Base-by-base conservation (phyloP, 140 eudicot species). In the Senecio squalidus region DNA sequence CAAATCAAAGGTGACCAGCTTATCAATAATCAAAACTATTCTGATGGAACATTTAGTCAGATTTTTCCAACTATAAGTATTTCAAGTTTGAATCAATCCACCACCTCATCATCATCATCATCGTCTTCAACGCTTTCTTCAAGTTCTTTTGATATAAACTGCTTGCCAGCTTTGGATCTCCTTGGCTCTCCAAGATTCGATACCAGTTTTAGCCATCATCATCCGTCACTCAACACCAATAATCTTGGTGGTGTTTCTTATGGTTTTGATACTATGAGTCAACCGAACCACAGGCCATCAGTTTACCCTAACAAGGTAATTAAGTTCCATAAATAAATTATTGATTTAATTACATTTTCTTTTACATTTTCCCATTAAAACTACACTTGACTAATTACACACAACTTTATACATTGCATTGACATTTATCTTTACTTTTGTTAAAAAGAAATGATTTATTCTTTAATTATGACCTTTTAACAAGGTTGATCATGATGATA, bases 121-220 rank as follows among this genome's bases (percentile, higher is more conserved):
- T 51, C 80, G 4, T 46, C 56, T 20, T 47, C 54, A 31, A 36
- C 59, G 43, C 26, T 58, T 39, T 64, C 86, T 31, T 71, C 66
- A 31, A 78, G 53, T 60, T 58, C 85, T 53, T 62, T 73, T 40
- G 84, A 70, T 58, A 89, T 85, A 84, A 82, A 85, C 53, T 70
- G 69, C 24, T 77, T 82, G 61, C 82, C 85, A 73, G 83, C 82
- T 34, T 58, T 89, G 73, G 95, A 85, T 77, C 89, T 75, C 54
- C 67, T 81, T 34, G 67, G 82, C 23, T 71, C 94, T 6, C 51
- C 96, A 30, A 83, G 82, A 49, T 69, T 80, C 44, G 43, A 73
- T 55, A 78, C 66, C 2, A 74, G 73, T 29, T 72, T 69, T 46
- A 54, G 69, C 55, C 70, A 69, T 23, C 70, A 69, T 23, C 65